A percentile compares a stretch with the other conserved stretches of the same genome.
Evolutionary conservation across 768 basidiomycete species (phyloP).

Genomic region (Multifurca ochricompacta): DNA sequence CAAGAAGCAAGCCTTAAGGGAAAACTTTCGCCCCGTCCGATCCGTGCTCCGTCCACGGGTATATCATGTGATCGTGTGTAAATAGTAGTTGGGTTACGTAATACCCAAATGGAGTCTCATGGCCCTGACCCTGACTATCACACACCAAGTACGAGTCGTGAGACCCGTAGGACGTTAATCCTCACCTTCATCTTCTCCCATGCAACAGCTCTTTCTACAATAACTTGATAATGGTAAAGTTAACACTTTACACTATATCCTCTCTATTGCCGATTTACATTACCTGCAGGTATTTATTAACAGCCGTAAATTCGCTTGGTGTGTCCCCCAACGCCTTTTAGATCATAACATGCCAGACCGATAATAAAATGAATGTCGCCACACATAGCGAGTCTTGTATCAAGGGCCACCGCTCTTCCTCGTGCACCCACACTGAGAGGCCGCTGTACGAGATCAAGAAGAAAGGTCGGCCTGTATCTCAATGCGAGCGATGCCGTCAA

Average conservation of each 20-base stretch:
- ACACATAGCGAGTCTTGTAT: conserved; percentile 20
- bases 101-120: not conserved
- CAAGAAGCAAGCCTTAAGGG: too few relatives aligned
- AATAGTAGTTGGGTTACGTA: not conserved
- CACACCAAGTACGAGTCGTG: too few relatives aligned
- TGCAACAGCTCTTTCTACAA: not conserved
- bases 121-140: too few relatives aligned
- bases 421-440: conserved; percentile 21
- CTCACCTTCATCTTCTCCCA: not conserved
- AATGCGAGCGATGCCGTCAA: conserved; percentile 21
- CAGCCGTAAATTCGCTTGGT: conserved; percentile 22
- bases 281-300: conserved; percentile 18
- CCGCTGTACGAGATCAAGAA: conserved; percentile 22
- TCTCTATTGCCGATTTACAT: not conserved
- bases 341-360: not conserved
- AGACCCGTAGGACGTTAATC: too few relatives aligned
- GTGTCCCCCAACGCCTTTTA: not conserved
- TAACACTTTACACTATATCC: not conserved
- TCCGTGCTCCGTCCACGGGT: not conserved
- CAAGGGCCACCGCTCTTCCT: conserved; percentile 22
- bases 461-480: conserved; percentile 22
- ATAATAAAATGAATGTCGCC: not conserved
- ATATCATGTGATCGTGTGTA: not conserved
- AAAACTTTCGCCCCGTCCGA: too few relatives aligned
- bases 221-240: conserved; percentile 7